These are phyloP conservation scores for Cutaneotrichosporon cutaneum DNA, from an alignment of 1,284 basidiomycete species.

Conservation along the genomic window DNA sequence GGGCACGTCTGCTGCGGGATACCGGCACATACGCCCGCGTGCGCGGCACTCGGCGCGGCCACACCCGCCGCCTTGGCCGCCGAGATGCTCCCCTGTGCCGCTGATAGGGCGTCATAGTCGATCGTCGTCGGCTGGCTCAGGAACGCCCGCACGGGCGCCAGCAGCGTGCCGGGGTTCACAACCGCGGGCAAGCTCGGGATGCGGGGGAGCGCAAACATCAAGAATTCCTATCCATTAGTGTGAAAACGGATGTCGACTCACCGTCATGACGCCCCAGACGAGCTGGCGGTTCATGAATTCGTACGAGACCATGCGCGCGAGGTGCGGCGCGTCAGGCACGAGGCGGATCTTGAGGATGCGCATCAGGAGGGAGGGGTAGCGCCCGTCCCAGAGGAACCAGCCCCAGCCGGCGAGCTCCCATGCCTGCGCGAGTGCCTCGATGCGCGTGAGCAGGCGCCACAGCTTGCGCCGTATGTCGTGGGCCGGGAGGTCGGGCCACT, in stretches of 20 bases:
- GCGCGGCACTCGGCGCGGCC: slow-evolving; percentile 21
- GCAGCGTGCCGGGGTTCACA: slow-evolving; percentile 60
- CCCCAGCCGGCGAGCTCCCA: slow-evolving; percentile 72
- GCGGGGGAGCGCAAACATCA: slow-evolving; percentile 87
- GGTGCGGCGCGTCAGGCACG: slow-evolving; percentile 68
- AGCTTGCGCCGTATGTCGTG: slow-evolving; percentile 69
- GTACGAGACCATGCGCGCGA: slow-evolving; percentile 86
- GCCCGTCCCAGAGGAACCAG: slow-evolving; percentile 80
- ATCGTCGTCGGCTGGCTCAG: slow-evolving; percentile 31
- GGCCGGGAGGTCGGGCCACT: slow-evolving; percentile 86
- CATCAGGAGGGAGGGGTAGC: slow-evolving; percentile 82
- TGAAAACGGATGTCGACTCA: slow-evolving; percentile 53
- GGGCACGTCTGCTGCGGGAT: slow-evolving; percentile 52
- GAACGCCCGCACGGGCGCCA: slow-evolving; percentile 31
- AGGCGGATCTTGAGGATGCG: slow-evolving; percentile 76
- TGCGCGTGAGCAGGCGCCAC: slow-evolving; percentile 69
- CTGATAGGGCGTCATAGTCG: slow-evolving; percentile 31
- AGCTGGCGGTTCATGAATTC: slow-evolving; percentile 99
- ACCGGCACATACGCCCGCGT: slow-evolving; percentile 44
- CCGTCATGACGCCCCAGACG: slow-evolving; percentile 98
- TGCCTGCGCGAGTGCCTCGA: slow-evolving; percentile 65
- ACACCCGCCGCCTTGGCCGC: slow-evolving; percentile 17
- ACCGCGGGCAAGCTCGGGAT: slow-evolving; percentile 60
- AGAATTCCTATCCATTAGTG: slow-evolving; percentile 71
- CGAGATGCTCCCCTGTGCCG: slow-evolving; percentile 14